Percentiles rank a stretch among this genome's conserved stretches.
Conservation (phyloP, 2,329 filamentous ascomycete species). For the Botrytis byssoidea region DNA sequence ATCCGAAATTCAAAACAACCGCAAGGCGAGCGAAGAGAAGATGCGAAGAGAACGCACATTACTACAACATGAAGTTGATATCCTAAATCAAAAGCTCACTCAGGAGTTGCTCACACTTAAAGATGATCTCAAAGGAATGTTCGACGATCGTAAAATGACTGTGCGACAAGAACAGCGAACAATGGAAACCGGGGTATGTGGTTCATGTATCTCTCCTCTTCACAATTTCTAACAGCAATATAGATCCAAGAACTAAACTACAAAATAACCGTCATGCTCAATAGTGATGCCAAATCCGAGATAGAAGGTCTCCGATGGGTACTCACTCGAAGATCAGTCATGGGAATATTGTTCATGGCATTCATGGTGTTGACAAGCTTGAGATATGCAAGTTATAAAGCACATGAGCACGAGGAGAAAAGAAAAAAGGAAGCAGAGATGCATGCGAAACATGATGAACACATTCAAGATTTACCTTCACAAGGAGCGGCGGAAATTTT, state of each 20-base stretch:
- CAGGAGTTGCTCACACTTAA: slow-evolving; percentile 81
- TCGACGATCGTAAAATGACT: slow-evolving; percentile 92
- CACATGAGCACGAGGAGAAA: slow-evolving; percentile 36
- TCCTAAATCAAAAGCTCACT: slow-evolving; percentile 76
- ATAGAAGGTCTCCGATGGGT: slow-evolving; percentile 93
- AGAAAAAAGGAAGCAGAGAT: slow-evolving; percentile 34
- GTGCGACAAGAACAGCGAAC: slow-evolving; percentile 84
- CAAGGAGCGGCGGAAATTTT: slow-evolving; percentile 58
- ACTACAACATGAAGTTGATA: slow-evolving; percentile 93
- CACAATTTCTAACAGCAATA: neutral
- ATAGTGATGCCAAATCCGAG: slow-evolving; percentile 86
- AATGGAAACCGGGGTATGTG: slow-evolving; percentile 72
- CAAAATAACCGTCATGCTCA: slow-evolving; percentile 87
- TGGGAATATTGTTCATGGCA: slow-evolving; percentile 66
- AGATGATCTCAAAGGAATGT: slow-evolving; percentile 92
- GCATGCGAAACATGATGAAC: slow-evolving; percentile 45
- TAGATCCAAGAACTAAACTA: slow-evolving; percentile 93
- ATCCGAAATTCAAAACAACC: slow-evolving; percentile 78
- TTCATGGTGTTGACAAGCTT: slow-evolving; percentile 59
- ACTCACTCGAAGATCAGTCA: slow-evolving; percentile 60
- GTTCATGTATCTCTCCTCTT: neutral
- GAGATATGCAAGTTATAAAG: slow-evolving; percentile 57
- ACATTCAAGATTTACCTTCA: slow-evolving; percentile 43
- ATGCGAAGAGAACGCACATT: slow-evolving; percentile 80
- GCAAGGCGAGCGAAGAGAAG: slow-evolving; percentile 74